These are phyloP conservation scores for Lotmaria passim DNA, from an alignment of 208 protist species.

Conservation along the genomic window DNA sequence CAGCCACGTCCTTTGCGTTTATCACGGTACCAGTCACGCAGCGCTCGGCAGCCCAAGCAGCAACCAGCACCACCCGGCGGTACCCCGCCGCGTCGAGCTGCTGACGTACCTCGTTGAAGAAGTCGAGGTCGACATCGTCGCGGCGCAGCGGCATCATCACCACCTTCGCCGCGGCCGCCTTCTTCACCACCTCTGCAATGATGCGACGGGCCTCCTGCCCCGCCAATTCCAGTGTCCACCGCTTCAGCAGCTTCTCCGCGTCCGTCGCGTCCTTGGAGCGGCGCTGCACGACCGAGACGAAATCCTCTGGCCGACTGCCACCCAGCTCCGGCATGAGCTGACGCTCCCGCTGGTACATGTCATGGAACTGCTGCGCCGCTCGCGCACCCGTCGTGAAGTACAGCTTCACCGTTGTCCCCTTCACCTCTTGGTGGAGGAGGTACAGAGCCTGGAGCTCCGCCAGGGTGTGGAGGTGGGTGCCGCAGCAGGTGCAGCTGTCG, in stretches of 20 bases:
- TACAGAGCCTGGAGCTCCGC: slow-evolving; percentile 76
- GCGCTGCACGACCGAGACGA: slow-evolving; percentile 46
- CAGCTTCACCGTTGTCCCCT: slow-evolving; percentile 76
- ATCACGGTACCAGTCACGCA: slow-evolving; percentile 22
- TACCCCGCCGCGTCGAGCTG: slow-evolving; percentile 37
- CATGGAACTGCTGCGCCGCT: slow-evolving; percentile 44
- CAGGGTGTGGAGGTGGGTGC: slow-evolving; percentile 81
- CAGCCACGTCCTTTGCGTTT: slow-evolving; percentile 36
- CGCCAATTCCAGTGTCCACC: slow-evolving; percentile 64
- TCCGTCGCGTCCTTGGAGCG: slow-evolving; percentile 55
- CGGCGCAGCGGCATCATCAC: slow-evolving; percentile 46
- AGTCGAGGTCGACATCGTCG: slow-evolving; percentile 73
- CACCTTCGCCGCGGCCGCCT: neutral
- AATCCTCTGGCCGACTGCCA: slow-evolving; percentile 63
- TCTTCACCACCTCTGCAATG: slow-evolving; percentile 16
- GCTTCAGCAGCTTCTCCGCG: slow-evolving; percentile 61
- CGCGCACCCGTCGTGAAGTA: slow-evolving; percentile 84
- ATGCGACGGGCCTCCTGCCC: slow-evolving; percentile 46
- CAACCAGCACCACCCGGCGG: slow-evolving; percentile 49
- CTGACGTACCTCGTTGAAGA: slow-evolving; percentile 55
- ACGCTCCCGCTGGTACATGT: slow-evolving; percentile 73
- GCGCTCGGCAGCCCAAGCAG: slow-evolving; percentile 55
- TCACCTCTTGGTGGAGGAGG: slow-evolving; percentile 82
- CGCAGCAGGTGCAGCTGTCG: slow-evolving; percentile 86
- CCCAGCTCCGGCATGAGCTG: slow-evolving; percentile 69